Evolutionary conservation across 1,284 basidiomycete genomes (phyloP).

Genomic region (Trichosporon sp.): DNA sequence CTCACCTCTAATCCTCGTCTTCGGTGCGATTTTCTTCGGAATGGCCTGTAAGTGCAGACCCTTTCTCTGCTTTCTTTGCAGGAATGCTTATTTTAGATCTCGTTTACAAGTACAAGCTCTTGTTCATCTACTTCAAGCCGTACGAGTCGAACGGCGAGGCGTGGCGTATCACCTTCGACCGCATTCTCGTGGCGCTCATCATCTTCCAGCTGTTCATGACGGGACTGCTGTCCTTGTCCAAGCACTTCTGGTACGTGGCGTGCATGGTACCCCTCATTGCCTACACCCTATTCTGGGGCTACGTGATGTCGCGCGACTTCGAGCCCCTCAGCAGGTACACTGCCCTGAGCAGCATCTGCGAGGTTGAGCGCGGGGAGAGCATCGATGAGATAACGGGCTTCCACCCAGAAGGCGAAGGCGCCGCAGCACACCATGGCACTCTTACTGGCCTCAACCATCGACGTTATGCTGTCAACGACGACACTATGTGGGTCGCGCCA

Average conservation of each 20-base stretch:
- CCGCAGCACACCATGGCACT: slow-evolving; percentile 66
- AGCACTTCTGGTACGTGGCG: slow-evolving; percentile 71
- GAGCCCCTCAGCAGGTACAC: slow-evolving; percentile 79
- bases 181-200: slow-evolving; percentile 82
- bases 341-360: slow-evolving; percentile 75
- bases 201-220: slow-evolving; percentile 89
- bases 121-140: slow-evolving; percentile 67
- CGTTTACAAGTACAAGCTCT: slow-evolving; percentile 95
- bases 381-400: slow-evolving; percentile 72
- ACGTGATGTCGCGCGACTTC: slow-evolving; percentile 71
- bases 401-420: slow-evolving; percentile 66
- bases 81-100: slow-evolving; percentile 60
- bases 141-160: slow-evolving; percentile 58
- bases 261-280: slow-evolving; percentile 72
- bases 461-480: slow-evolving; percentile 87
- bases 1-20: slow-evolving; percentile 89
- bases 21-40: slow-evolving; percentile 93
- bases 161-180: slow-evolving; percentile 87
- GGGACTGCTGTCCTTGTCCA: slow-evolving; percentile 81
- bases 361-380: slow-evolving; percentile 81
- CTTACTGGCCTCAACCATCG: slow-evolving; percentile 82
- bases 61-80: background rate
- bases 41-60: slow-evolving; percentile 63
- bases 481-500: slow-evolving; percentile 89
- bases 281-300: slow-evolving; percentile 77